Evolutionary conservation across 176 grass and related monocot genomes (phyloP).

Genomic region (Secale cereale): DNA sequence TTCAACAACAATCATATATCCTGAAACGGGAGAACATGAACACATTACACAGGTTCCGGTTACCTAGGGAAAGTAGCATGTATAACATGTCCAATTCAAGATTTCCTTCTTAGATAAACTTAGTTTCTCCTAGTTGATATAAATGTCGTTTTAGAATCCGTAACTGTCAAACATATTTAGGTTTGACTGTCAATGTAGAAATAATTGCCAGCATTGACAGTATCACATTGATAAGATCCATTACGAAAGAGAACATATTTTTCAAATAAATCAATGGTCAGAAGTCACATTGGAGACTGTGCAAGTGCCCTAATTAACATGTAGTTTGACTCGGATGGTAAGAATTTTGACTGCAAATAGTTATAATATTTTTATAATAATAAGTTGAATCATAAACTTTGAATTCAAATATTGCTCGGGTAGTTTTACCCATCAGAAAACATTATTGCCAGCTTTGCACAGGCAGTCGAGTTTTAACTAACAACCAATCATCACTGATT

Average conservation of each 20-base stretch:
- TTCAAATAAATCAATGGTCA: not conserved
- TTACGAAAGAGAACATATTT: not conserved
- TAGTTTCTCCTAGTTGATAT: not conserved
- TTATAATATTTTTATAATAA: not conserved
- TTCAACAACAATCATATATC: constrained; percentile 13
- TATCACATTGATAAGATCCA: not conserved
- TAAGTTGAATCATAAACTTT: not conserved
- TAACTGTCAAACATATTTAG: not conserved
- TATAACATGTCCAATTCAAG: not conserved
- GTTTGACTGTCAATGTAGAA: not conserved
- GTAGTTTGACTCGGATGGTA: not conserved
- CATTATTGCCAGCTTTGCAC: not conserved
- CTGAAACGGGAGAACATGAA: constrained; percentile 6
- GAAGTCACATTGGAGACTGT: not conserved
- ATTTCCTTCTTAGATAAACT: not conserved
- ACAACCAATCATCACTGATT: not conserved
- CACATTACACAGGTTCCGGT: not conserved
- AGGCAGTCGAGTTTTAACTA: not conserved
- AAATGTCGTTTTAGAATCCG: no score
- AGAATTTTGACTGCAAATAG: not conserved
- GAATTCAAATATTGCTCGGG: not conserved
- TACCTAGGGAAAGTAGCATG: not conserved
- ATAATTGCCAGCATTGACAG: not conserved
- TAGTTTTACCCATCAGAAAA: not conserved
- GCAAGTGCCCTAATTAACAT: not conserved